phyloP scores from a whole-genome alignment of 1,139 yeast species.

The Zygoascus meyerae region DNA sequence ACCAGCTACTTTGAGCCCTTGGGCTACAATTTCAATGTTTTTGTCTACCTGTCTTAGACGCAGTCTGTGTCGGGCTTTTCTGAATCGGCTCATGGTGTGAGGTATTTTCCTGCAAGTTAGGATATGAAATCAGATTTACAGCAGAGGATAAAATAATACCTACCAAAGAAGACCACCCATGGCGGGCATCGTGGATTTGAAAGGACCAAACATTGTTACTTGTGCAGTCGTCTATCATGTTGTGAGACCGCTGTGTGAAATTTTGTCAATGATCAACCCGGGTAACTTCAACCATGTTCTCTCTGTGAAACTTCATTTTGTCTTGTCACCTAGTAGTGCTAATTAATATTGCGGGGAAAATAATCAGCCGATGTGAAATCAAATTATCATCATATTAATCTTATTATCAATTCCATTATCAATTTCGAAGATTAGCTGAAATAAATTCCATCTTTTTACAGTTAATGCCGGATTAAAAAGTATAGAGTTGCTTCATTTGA shows the following conservation, averaged over 20 bases:
- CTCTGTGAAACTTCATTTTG: too few species aligned
- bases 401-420: too few species aligned
- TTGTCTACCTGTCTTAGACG: conserved; percentile 77
- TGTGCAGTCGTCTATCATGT: neutral
- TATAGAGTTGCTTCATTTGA: too few species aligned
- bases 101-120: conserved; percentile 47
- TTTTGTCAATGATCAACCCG: neutral
- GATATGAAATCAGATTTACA: neutral
- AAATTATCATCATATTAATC: too few species aligned
- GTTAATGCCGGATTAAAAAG: too few species aligned
- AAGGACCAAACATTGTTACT: conserved; percentile 69
- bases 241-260: neutral
- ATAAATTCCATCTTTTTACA: too few species aligned
- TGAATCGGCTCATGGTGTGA: conserved; percentile 71
- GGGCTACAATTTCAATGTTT: conserved; percentile 64
- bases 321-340: too few species aligned
- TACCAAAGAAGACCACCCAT: conserved; percentile 88
- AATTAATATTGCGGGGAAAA: too few species aligned
- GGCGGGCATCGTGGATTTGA: conserved; percentile 55
- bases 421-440: too few species aligned
- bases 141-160: conserved; percentile 27
- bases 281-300: neutral
- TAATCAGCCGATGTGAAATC: too few species aligned
- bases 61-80: conserved; percentile 76
- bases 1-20: conserved; percentile 50